Base-by-base conservation (phyloP, 805 yeast genomes). In the Monosporozyma yasuniensis region DNA sequence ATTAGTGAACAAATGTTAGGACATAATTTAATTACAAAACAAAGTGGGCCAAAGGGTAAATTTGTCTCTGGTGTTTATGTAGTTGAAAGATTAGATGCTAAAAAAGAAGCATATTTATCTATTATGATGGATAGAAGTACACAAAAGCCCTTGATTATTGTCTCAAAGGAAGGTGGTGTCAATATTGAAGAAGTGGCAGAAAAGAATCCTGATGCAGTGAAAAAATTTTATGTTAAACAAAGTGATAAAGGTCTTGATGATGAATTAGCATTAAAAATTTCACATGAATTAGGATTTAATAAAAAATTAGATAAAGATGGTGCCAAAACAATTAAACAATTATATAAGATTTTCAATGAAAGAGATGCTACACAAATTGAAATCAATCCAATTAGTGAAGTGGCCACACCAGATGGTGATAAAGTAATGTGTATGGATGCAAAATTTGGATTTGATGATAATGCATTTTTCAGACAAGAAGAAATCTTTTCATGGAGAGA, bases 131-230 rank as follows among this genome's bases (percentile, higher is more conserved):
- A 93, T 78, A 88, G 99, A 76, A 79, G 82, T 60, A 79, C 84
- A 58, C 95, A 90, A 73, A 75, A 79, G 59, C 96, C 98, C 53
- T 77, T 93, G 73, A 86, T 93, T 65, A 96, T 93, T 56, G 96
- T 96, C 47, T 89, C 97, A 32, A 76, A 95, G 56, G 93, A 93
- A 75, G 99, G 99, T 76, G 99, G 99, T 77, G 90, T 93, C 96
- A 96, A 93, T 75, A 93, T 93, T 65, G 99, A 93, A 78, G 96
- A 96, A 69, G 98, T 93, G 60, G 99, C 99, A 54, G 83, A 83
- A 59, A 81, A 78, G 61, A 83, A 80, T 70, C 99, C 99, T 49
- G 80, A 79, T 51, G 96, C 96, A 59, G 93, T 93, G 75, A 84
- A 87, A 74, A 83, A 91, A 57, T 88, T 82, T 78, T 77, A 84